Evolutionary conservation across 495 filamentous ascomycete species (phyloP).

Genomic region (Aspergillus carlsbadensis): DNA sequence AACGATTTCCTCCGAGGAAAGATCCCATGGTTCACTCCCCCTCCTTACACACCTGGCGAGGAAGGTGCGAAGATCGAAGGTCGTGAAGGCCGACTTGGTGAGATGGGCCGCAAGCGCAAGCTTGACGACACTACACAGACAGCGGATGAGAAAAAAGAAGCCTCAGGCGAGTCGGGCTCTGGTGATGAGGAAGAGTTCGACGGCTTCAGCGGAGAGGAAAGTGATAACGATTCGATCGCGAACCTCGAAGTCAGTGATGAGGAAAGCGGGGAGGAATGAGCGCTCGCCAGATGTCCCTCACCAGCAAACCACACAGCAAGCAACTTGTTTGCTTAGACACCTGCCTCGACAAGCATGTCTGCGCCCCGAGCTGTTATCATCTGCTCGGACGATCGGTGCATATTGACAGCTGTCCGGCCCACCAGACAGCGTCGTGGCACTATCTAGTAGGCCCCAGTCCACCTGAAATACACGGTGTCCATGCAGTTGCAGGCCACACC

Average conservation of each 20-base stretch:
- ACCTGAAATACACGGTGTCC: constrained; percentile 2
- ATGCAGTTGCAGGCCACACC: constrained; percentile 15
- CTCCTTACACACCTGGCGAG: constrained; percentile 59
- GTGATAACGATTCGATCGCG: constrained; percentile 39
- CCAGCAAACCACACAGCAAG: constrained; percentile 5
- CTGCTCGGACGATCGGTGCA: neutral
- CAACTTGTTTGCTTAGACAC: neutral
- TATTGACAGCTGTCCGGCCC: constrained; percentile 7
- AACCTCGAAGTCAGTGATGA: constrained; percentile 45
- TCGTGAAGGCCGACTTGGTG: constrained; percentile 59
- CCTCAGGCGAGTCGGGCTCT: constrained; percentile 25
- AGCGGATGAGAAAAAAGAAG: constrained; percentile 23
- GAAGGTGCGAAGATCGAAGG: constrained; percentile 57
- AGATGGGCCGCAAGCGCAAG: constrained; percentile 60
- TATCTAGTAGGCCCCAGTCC: constrained; percentile 6
- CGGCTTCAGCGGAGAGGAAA: constrained; percentile 35
- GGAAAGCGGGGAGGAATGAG: constrained; percentile 45
- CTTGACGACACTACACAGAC: constrained; percentile 40
- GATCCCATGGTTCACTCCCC: constrained; percentile 90
- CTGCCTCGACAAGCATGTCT: neutral
- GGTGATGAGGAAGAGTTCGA: constrained; percentile 37
- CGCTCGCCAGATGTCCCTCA: neutral
- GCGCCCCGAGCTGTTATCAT: neutral
- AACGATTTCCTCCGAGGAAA: constrained; percentile 96
- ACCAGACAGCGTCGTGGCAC: constrained; percentile 1